These are phyloP conservation scores for Termitomyces sp. DNA, from an alignment of 768 basidiomycete genomes.

Conservation along the genomic window DNA sequence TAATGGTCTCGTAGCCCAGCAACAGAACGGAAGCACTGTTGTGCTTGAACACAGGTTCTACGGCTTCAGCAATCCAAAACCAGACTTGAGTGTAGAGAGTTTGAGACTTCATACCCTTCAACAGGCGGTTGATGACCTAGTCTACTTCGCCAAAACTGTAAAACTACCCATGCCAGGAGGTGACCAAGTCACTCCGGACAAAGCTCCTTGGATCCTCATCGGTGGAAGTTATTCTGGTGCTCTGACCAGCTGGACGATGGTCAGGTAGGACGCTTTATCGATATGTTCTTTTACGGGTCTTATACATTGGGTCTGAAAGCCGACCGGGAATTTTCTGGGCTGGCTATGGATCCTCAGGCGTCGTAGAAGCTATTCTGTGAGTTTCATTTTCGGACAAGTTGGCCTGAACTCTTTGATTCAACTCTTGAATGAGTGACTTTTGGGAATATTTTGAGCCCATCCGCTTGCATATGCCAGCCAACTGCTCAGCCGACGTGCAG, in stretches of 20 bases:
- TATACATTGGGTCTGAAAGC: constrained; percentile 23
- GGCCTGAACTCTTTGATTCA: background rate
- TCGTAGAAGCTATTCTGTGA: constrained; percentile 56
- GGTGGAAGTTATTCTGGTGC: constrained; percentile 49
- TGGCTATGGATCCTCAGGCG: constrained; percentile 63
- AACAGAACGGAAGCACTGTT: constrained; percentile 57
- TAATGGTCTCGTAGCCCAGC: constrained; percentile 58
- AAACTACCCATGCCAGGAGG: constrained; percentile 65
- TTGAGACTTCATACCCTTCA: constrained; percentile 60
- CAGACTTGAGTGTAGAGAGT: constrained; percentile 53
- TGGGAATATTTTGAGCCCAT: constrained; percentile 75
- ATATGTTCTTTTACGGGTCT: background rate
- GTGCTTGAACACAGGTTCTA: constrained; percentile 73
- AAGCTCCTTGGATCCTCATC: constrained; percentile 44
- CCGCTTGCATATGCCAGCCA: constrained; percentile 58
- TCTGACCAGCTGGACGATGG: constrained; percentile 62
- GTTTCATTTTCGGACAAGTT: constrained; percentile 9
- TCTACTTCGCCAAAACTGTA: constrained; percentile 63
- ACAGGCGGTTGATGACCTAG: constrained; percentile 71
- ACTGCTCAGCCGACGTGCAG: constrained; percentile 71
- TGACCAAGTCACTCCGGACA: constrained; percentile 50
- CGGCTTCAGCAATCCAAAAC: constrained; percentile 66
- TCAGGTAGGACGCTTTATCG: constrained; percentile 39
- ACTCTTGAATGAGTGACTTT: constrained; percentile 32
- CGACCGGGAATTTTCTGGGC: constrained; percentile 59